Evolutionary conservation across 2,329 filamentous ascomycete species (phyloP), one percentile per base, ranked within the genome.

Genomic region (Neophaeococcomyces mojaviensis): DNA sequence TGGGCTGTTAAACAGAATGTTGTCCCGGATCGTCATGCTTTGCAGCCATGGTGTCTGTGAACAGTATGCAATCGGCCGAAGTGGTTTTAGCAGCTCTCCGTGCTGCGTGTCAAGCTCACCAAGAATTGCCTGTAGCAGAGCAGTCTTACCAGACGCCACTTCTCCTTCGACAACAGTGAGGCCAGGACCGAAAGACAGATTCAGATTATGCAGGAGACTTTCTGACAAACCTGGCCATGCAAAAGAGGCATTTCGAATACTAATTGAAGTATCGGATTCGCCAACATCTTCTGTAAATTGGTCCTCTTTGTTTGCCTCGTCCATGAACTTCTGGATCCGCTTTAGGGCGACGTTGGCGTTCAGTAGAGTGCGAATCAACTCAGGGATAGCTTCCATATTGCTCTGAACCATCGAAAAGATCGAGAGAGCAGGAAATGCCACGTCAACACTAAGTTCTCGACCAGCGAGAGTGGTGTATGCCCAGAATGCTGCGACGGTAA

Each of bases 251-350:
- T 78, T 66, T 2, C 73, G 67, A 38, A 94, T 69, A 33, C 74
- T 58, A 1, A 76, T 59, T 24, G 59, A 38, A 62, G 65, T 37
- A 60, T 65, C 22, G 3, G 47, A 32, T 19, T 28, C 3, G 41
- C 43, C 38, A 48, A 47, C 8, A 22, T 62, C 22, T 76, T 71
- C 24, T 78, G 76, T 50, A 81, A 81, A 9, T 3, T 18, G 19
- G 52, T 92, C 81, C 0, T 83, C 81, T 55, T 88, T 87, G 58
- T 95, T 80, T 0, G 86, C 86, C 62, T 95, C 88, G 1, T 72
- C 69, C 86, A 95, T 94, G 66, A 94, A 95, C 18, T 78, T 75
- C 57, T 94, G 85, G 16, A 95, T 87, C 53, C 88, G 82, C 7
- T 77, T 79, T 51, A 94, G 79, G 0, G 88, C 84, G 15, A 95